These are phyloP conservation scores for Paxillus rubicundulus DNA, from an alignment of 768 basidiomycete species.

Conservation along the genomic window DNA sequence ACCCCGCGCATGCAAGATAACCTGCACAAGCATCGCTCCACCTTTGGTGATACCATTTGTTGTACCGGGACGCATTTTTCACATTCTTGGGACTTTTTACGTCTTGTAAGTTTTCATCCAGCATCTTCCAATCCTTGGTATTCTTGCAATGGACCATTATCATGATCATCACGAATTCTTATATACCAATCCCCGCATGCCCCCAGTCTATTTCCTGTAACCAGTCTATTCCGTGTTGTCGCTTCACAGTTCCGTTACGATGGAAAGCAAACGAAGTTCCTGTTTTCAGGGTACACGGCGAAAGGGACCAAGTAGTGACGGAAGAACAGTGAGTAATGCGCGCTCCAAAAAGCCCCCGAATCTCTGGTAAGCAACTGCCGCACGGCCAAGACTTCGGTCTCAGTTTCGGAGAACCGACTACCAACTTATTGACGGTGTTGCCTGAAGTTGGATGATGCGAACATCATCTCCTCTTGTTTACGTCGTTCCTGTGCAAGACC, in stretches of 20 bases:
- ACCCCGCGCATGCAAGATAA: conserved; percentile 4
- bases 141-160: conserved; percentile 19
- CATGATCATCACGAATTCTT: conserved; percentile 10
- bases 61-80: neutral
- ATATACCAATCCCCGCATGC: conserved; percentile 8
- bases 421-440: conserved; percentile 5
- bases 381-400: conserved; percentile 22
- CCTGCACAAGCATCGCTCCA: conserved; percentile 4
- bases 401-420: neutral
- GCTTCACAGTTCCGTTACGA: conserved; percentile 2
- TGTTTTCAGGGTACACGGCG: conserved; percentile 10
- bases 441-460: conserved; percentile 15
- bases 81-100: conserved; percentile 9
- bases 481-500: conserved; percentile 18
- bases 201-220: conserved; percentile 3
- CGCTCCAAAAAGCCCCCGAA: conserved; percentile 15
- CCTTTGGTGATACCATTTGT: neutral
- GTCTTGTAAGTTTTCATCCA: conserved; percentile 1
- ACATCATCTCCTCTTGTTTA: conserved; percentile 23
- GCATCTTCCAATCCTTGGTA: conserved; percentile 7
- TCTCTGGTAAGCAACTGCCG: conserved; percentile 13
- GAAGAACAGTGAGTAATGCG: conserved; percentile 16
- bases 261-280: conserved; percentile 10
- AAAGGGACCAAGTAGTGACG: conserved; percentile 16
- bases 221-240: conserved; percentile 9